A percentile compares a stretch with the other conserved stretches of the same genome.
Conservation (phyloP, 2,329 filamentous ascomycete genomes). For the Fusarium marasasianum region DNA sequence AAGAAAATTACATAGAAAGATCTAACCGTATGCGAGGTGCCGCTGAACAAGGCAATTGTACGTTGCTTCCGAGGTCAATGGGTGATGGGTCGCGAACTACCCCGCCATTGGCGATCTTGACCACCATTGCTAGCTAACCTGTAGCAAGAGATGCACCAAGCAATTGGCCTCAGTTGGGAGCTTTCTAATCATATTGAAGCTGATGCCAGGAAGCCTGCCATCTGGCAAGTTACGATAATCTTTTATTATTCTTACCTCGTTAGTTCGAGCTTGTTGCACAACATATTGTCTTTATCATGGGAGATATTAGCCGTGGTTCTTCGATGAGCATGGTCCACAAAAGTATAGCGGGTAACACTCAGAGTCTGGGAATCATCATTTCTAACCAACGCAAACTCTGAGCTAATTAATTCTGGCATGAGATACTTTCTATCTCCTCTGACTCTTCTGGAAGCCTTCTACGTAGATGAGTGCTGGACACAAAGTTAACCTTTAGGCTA, state of each 20-base stretch:
- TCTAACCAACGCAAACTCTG: too few relatives aligned
- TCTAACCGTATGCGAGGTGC: neutral
- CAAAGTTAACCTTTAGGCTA: neutral
- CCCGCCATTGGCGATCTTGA: neutral
- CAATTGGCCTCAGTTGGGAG: neutral
- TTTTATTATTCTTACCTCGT: neutral
- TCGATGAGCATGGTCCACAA: too few relatives aligned
- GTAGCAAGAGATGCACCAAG: neutral
- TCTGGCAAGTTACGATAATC: neutral
- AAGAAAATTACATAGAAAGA: too few relatives aligned
- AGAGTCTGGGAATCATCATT: neutral
- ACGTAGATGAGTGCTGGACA: neutral
- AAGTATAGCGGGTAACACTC: neutral
- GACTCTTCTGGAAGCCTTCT: too few relatives aligned
- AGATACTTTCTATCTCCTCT: neutral
- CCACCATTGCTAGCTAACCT: neutral
- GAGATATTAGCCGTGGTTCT: too few relatives aligned
- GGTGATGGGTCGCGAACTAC: neutral
- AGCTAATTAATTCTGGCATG: too few relatives aligned
- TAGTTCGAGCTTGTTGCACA: neutral
- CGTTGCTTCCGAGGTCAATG: neutral
- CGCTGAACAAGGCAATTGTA: neutral
- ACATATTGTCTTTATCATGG: rapidly evolving
- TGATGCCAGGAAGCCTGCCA: too few relatives aligned
- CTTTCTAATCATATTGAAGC: neutral